A percentile compares a stretch with the other conserved stretches of the same genome.
Evolutionary conservation across 495 filamentous ascomycete species (phyloP).

Genomic region (Talaromyces borbonicus): DNA sequence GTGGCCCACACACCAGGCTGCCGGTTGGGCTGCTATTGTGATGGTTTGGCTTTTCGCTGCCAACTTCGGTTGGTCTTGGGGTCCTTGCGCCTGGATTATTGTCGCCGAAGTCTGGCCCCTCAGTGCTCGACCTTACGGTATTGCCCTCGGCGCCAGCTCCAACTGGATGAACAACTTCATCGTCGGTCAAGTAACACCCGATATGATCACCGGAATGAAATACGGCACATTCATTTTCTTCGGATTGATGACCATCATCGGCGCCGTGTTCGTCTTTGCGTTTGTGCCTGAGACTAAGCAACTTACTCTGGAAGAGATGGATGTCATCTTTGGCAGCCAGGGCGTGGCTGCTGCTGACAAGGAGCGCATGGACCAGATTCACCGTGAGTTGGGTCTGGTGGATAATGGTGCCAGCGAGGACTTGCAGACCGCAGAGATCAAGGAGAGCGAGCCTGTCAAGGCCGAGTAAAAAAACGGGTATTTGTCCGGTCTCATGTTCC

Average conservation of each 20-base stretch:
- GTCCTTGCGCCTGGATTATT: slow-evolving; percentile 56
- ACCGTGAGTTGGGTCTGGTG: slow-evolving; percentile 55
- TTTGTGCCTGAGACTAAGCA: slow-evolving; percentile 51
- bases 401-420: slow-evolving; percentile 5
- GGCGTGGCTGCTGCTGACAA: slow-evolving; percentile 54
- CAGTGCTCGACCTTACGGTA: slow-evolving; percentile 62
- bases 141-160: slow-evolving; percentile 49
- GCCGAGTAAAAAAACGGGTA: not conserved
- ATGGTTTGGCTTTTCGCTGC: slow-evolving; percentile 72
- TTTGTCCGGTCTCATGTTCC: not conserved
- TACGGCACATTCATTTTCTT: slow-evolving; percentile 72
- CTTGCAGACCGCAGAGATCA: slow-evolving; percentile 1
- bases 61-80: slow-evolving; percentile 69
- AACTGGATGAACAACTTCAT: slow-evolving; percentile 54
- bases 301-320: slow-evolving; percentile 41
- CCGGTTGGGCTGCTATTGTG: slow-evolving; percentile 61
- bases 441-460: slow-evolving; percentile 5
- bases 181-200: slow-evolving; percentile 63
- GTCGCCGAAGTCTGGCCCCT: slow-evolving; percentile 72
- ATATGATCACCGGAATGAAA: slow-evolving; percentile 52
- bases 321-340: slow-evolving; percentile 59
- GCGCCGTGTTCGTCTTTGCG: slow-evolving; percentile 41
- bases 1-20: slow-evolving; percentile 49
- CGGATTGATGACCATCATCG: slow-evolving; percentile 51
- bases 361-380: slow-evolving; percentile 58